phyloP scores from a whole-genome alignment of 805 yeast genomes.

The Saturnispora zaruensis region DNA sequence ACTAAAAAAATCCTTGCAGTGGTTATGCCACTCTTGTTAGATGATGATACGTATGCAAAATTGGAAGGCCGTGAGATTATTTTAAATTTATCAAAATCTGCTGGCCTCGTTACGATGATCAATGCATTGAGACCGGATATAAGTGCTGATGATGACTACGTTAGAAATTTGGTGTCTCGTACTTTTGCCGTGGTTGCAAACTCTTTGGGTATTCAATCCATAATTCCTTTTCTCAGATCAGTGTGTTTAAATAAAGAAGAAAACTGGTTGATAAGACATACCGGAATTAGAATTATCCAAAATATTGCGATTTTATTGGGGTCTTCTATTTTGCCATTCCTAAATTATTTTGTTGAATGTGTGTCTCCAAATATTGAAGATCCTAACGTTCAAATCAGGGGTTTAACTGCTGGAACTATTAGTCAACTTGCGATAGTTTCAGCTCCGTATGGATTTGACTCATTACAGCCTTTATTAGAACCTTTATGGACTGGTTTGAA shows the following conservation, averaged over 20 bases:
- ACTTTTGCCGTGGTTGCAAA: constrained; percentile 78
- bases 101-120: constrained; percentile 77
- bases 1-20: constrained; percentile 66
- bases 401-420: constrained; percentile 62
- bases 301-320: constrained; percentile 66
- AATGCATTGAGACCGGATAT: constrained; percentile 72
- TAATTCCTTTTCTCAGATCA: constrained; percentile 76
- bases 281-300: constrained; percentile 71
- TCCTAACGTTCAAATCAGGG: constrained; percentile 58
- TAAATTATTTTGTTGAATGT: constrained; percentile 57
- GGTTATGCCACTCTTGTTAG: constrained; percentile 69
- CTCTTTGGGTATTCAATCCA: constrained; percentile 60
- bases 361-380: constrained; percentile 52
- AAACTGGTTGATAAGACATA: constrained; percentile 75
- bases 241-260: constrained; percentile 62
- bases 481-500: constrained; percentile 76
- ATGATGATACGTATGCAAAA: constrained; percentile 68
- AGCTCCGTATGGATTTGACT: constrained; percentile 83
- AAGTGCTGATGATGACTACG: constrained; percentile 73
- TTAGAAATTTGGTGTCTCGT: constrained; percentile 66
- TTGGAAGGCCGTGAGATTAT: constrained; percentile 74
- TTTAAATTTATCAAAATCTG: constrained; percentile 66
- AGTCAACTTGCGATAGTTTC: constrained; percentile 73
- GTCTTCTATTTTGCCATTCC: constrained; percentile 64
- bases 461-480: constrained; percentile 66